Base-by-base conservation (phyloP, 768 basidiomycete species). In the Imleria badia region DNA sequence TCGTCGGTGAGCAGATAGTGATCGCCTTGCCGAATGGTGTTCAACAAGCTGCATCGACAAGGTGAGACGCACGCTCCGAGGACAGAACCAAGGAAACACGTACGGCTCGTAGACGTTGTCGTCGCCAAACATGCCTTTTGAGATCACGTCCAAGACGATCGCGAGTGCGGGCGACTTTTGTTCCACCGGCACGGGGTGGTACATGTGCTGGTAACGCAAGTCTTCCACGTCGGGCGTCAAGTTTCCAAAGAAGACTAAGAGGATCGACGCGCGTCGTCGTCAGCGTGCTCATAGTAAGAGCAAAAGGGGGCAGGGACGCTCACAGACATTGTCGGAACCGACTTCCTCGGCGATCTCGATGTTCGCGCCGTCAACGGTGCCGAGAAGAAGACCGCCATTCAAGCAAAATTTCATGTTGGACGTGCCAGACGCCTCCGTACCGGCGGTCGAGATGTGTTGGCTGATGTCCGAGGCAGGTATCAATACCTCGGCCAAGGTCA, bases 341-440 rank as follows among this genome's bases (percentile, higher is more conserved):
- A 94, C 87, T 69, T 97, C 94, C 66, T 98, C 93, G 5, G 92
- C 94, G 60, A 98, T 98, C 75, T 98, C 95, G 55, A 94, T 93
- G 65, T 93, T 95, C 19, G 96, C 96, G 51, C 96, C 96, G 73
- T 99, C 93, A 75, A 91, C 89, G 29, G 93, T 94, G 43, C 92
- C 94, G 44, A 95, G 72, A 14, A 98, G 76, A 45, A 98, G 75
- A 20, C 93, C 94, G 35, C 96, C 96, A 63, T 94, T 94, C 48
- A 96, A 68, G 63, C 89, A 90, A 73, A 98, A 93, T 72, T 89
- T 90, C 87, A 91, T 89, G 74, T 90, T 91, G 8, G 85, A 89
- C 38, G 87, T 89, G 33, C 86, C 87, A 2, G 83, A 85, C 12
- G 89, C 87, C 68, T 98, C 94, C 3, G 96, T 98, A 35, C 96